These are phyloP conservation scores for Colletotrichum sansevieriae DNA, from an alignment of 2,329 filamentous ascomycete genomes.

Conservation along the genomic window DNA sequence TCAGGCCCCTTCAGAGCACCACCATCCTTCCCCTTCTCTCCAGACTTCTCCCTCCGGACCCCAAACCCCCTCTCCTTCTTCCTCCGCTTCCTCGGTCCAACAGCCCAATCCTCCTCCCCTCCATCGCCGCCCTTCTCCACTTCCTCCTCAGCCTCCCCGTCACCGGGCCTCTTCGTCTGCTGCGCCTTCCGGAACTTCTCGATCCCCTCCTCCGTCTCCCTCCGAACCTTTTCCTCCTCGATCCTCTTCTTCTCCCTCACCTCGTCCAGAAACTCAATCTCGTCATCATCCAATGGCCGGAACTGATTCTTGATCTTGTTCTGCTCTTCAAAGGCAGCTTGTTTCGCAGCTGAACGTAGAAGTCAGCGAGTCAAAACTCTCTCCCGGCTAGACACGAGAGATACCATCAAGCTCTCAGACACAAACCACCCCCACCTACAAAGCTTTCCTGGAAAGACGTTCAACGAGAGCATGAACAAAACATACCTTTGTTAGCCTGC, in stretches of 20 bases:
- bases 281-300: conserved; percentile 81
- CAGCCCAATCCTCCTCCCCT: conserved; percentile 50
- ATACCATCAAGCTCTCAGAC: background rate
- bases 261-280: conserved; percentile 79
- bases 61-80: conserved; percentile 56
- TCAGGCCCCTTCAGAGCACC: conserved; percentile 48
- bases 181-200: conserved; percentile 67
- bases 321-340: conserved; percentile 84
- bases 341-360: conserved; percentile 73
- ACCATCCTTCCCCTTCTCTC: conserved; percentile 44
- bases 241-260: conserved; percentile 62
- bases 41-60: conserved; percentile 42
- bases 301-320: conserved; percentile 82
- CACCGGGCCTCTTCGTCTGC: conserved; percentile 44
- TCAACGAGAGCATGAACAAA: background rate
- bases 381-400: background rate
- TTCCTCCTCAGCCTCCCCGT: conserved; percentile 14
- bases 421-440: no score
- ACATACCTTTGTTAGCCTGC: conserved; percentile 83
- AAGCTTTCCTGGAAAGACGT: no score
- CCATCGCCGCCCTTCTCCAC: conserved; percentile 45
- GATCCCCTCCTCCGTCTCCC: conserved; percentile 70
- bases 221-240: conserved; percentile 67
- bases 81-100: conserved; percentile 54
- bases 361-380: background rate